Evolutionary conservation across 257 asterid species (phyloP).

Genomic region (Coffea canephora): DNA sequence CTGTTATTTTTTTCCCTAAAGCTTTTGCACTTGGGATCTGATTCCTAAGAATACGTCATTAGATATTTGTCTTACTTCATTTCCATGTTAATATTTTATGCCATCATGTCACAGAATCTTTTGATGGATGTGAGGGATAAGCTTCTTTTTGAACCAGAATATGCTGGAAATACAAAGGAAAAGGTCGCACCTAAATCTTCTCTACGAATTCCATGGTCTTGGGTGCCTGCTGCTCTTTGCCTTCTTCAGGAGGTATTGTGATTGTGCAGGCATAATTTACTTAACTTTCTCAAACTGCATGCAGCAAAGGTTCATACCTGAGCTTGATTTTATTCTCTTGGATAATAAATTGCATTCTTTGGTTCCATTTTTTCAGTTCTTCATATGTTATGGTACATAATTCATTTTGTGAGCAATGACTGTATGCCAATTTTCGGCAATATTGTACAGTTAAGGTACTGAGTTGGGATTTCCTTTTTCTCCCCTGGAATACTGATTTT

Average conservation of each 20-base stretch:
- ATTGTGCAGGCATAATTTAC: slow-evolving; percentile 22
- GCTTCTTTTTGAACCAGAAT: slow-evolving; percentile 95
- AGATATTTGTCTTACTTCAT: slow-evolving; percentile 1
- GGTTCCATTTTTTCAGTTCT: background rate
- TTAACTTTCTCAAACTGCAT: slow-evolving; percentile 1
- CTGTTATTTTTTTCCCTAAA: no score
- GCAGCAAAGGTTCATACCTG: slow-evolving; percentile 3
- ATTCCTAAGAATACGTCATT: background rate
- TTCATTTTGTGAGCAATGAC: background rate
- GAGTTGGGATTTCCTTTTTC: background rate
- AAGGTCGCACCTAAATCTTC: slow-evolving; percentile 82
- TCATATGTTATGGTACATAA: background rate
- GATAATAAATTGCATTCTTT: background rate
- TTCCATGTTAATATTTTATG: slow-evolving; percentile 15
- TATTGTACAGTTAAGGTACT: background rate
- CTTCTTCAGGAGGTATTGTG: slow-evolving; percentile 89
- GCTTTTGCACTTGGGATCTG: no score
- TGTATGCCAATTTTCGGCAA: background rate
- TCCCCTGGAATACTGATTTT: slow-evolving; percentile 26
- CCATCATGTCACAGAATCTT: slow-evolving; percentile 53
- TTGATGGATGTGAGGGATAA: slow-evolving; percentile 94
- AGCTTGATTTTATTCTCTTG: background rate
- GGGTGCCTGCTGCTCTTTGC: slow-evolving; percentile 95
- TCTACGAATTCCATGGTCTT: slow-evolving; percentile 81
- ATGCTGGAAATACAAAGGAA: slow-evolving; percentile 81